Conservation (phyloP, 1,284 basidiomycete genomes). For the Rhodotorula sp. region DNA sequence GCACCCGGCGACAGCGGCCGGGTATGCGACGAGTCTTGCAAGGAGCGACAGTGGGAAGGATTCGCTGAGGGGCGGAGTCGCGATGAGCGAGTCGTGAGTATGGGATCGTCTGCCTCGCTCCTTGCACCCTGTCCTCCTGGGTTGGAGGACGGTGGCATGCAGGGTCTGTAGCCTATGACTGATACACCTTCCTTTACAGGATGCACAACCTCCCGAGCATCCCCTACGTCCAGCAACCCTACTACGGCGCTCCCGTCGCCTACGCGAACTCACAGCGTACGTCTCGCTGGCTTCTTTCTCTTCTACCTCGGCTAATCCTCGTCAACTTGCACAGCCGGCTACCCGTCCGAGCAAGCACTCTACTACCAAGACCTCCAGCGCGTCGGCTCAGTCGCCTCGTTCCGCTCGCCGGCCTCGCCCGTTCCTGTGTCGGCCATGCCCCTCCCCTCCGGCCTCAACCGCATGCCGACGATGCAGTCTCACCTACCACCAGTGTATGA, state of each 20-base stretch:
- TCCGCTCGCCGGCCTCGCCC: conserved; percentile 5
- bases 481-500: conserved; percentile 9
- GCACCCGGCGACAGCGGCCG: not conserved
- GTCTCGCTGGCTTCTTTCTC: not conserved
- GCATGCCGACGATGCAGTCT: conserved; percentile 1
- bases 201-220: conserved; percentile 8
- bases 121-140: not conserved
- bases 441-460: not conserved
- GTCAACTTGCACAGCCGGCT: conserved; percentile 17
- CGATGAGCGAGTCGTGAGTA: conserved; percentile 31
- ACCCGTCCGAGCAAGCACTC: conserved; percentile 32
- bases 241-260: conserved; percentile 14
- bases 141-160: not conserved
- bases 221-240: conserved; percentile 21
- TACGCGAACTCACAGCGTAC: conserved; percentile 9
- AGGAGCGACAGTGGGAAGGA: conserved; percentile 29
- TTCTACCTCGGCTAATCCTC: too few relatives aligned
- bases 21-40: conserved; percentile 24
- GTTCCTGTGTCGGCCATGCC: not conserved
- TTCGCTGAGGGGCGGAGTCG: conserved; percentile 7
- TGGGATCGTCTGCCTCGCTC: not conserved
- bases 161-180: not conserved
- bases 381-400: conserved; percentile 12
- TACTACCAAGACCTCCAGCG: conserved; percentile 36
- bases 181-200: not conserved